Evolutionary conservation across 192 early-diverging fungal genomes (phyloP).

Genomic region (Glomus cerebriforme): DNA sequence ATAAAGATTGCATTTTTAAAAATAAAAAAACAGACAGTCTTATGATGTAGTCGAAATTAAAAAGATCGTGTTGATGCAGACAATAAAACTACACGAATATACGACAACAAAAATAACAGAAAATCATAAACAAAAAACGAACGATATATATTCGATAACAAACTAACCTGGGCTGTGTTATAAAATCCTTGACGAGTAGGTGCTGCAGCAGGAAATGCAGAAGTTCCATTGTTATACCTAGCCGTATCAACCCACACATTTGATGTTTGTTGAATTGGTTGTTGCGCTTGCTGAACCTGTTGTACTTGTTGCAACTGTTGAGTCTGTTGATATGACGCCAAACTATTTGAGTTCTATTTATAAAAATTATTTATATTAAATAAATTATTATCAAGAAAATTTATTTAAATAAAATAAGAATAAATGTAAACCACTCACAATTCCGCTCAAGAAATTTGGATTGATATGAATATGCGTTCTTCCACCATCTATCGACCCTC

Average conservation of each 20-base stretch:
- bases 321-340: slow-evolving; percentile 9
- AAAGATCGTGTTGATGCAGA: slow-evolving; percentile 2
- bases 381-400: neutral
- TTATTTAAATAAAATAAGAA: neutral
- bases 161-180: slow-evolving; percentile 25
- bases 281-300: neutral
- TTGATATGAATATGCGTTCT: slow-evolving; percentile 56
- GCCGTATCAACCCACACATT: slow-evolving; percentile 16
- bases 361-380: neutral
- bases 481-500: slow-evolving; percentile 31
- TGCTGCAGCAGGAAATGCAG: neutral
- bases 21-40: slow-evolving; percentile 10
- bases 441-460: slow-evolving; percentile 57
- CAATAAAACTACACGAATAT: neutral
- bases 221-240: slow-evolving; percentile 9
- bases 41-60: neutral
- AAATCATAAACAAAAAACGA: neutral
- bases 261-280: slow-evolving; percentile 18
- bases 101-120: slow-evolving; percentile 1
- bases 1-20: slow-evolving; percentile 9
- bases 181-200: slow-evolving; percentile 31
- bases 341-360: slow-evolving; percentile 11
- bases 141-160: neutral
- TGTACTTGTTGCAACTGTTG: neutral
- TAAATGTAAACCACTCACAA: slow-evolving; percentile 21